Base-by-base conservation (phyloP, 2,329 filamentous ascomycete genomes). In the Aspergillus carbonarius region DNA sequence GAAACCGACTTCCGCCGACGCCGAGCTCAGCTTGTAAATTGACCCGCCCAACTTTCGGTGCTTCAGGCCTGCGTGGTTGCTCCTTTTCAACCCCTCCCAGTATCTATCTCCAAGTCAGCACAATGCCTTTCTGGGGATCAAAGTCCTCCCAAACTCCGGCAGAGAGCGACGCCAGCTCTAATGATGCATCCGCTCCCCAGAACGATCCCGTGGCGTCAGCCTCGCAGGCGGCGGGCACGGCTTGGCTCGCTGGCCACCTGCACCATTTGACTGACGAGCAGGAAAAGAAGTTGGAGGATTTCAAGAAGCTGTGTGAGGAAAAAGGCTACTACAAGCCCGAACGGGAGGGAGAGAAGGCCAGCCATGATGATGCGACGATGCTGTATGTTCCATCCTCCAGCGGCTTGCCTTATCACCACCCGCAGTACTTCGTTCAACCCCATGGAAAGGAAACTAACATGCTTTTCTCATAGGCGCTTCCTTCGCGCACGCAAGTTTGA, bases 401-500 rank as follows among this genome's bases (percentile, higher is more conserved):
- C 37, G 15, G 12, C 42, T 40, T 17, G 15, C 20, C 17, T 9
- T 10, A 20, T 23, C n/a, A 42, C 10, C 17, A 5, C 25, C 10
- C 51, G 34, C 13, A 13, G 10, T 4, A 5, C 20, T 18, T 34
- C 25, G 17, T 48, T 27, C 5, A 17, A n/a, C 12, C 25, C n/a
- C 10, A 17, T 30, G 20, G 25, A 30, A n/a, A 17, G 30, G 37
- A 30, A 23, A 30, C 51, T 54, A 17, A 54, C 27, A 7, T 20
- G n/a, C 17, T 13, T 32, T 23, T 10, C 47, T 5, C 23, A 18
- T 54, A 95, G 91, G 62, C 91, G 93, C 60, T 97, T 89, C 74
- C 82, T 97, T 52, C 89, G 93, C 68, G 93, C 93, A 34, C 87
- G 93, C 57, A 89, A 87, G 74, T 97, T 93, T 81, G 79, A 88